Conservation (phyloP, 2,329 filamentous ascomycete species). For the Penicillium sp. region DNA sequence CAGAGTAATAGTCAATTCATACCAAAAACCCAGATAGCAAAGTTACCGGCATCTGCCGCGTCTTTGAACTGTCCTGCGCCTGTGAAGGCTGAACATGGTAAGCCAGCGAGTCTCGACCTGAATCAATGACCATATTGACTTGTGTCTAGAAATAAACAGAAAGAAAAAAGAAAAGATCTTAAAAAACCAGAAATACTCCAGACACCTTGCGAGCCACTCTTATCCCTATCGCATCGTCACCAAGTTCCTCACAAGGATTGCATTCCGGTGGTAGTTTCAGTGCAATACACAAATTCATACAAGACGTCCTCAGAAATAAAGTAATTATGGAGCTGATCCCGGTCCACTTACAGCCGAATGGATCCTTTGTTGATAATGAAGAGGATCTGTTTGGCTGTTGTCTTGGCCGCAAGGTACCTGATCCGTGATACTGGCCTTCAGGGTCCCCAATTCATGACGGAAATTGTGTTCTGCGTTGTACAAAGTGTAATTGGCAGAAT, state of each 20-base stretch:
- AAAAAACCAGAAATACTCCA: too few relatives aligned
- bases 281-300: constrained; percentile 10
- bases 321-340: too few relatives aligned
- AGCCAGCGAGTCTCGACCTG: constrained; percentile 12
- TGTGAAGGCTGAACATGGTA: constrained; percentile 12
- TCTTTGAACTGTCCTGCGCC: constrained; percentile 29
- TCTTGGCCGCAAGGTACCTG: constrained; percentile 20
- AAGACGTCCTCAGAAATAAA: too few relatives aligned
- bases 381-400: constrained; percentile 12
- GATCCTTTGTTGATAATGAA: constrained; percentile 16
- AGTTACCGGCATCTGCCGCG: constrained; percentile 49
- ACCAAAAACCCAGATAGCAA: constrained; percentile 57
- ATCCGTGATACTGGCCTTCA: constrained; percentile 13
- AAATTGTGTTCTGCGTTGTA: constrained; percentile 5
- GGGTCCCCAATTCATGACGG: constrained; percentile 17
- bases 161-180: neutral
- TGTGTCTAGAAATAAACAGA: neutral
- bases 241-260: constrained; percentile 22
- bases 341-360: constrained; percentile 7
- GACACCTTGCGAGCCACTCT: constrained; percentile 14
- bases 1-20: constrained; percentile 10
- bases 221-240: constrained; percentile 15
- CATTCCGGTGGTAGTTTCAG: constrained; percentile 4
- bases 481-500: constrained; percentile 1
- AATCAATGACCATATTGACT: constrained; percentile 22